Evolutionary conservation across 805 yeast species (phyloP).

Genomic region (Schwanniomyces yamadae): DNA sequence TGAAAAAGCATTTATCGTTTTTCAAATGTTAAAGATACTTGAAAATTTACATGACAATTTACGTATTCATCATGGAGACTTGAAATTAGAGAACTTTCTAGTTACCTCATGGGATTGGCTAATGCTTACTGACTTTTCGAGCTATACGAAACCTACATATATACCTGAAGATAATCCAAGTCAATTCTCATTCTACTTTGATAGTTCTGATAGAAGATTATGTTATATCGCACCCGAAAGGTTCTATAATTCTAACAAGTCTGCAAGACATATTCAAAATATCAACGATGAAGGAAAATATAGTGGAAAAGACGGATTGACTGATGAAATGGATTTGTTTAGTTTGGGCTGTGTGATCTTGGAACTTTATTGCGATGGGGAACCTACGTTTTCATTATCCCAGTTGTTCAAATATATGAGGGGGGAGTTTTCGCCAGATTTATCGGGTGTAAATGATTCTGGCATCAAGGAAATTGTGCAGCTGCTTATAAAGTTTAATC

Average conservation of each 20-base stretch:
- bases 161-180: conserved; percentile 93
- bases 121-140: conserved; percentile 77
- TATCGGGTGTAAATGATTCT: conserved; percentile 53
- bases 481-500: conserved; percentile 65
- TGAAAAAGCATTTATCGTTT: conserved; percentile 83
- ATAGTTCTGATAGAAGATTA: conserved; percentile 78
- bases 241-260: conserved; percentile 45
- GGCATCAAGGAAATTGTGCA: conserved; percentile 53
- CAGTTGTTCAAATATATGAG: conserved; percentile 81
- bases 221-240: conserved; percentile 97
- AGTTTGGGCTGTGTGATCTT: conserved; percentile 86
- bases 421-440: conserved; percentile 63
- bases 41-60: conserved; percentile 57
- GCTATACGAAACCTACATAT: conserved; percentile 71
- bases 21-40: conserved; percentile 69
- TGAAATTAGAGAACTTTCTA: conserved; percentile 85
- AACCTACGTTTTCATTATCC: conserved; percentile 81
- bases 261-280: conserved; percentile 15
- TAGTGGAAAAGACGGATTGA: conserved; percentile 32
- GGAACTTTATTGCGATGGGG: conserved; percentile 83
- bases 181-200: conserved; percentile 87
- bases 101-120: conserved; percentile 91
- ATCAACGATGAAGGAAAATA: conserved; percentile 22
- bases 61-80: conserved; percentile 80
- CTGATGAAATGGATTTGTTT: conserved; percentile 76